These are phyloP conservation scores for Monosporascus sp. DNA, from an alignment of 2,329 filamentous ascomycete genomes.

Conservation along the genomic window DNA sequence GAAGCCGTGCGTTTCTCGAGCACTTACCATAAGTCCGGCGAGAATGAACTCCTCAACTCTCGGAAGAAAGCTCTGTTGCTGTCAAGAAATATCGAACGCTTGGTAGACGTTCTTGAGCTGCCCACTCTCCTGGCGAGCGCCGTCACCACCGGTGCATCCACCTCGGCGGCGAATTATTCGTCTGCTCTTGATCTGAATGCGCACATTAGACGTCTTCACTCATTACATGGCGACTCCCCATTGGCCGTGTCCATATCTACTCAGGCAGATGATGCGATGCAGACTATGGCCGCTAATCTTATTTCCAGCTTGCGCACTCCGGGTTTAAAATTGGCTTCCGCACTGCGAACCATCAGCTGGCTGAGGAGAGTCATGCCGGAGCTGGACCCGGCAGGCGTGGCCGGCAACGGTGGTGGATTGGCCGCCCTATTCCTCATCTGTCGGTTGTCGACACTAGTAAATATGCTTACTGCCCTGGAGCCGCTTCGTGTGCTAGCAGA, in stretches of 20 bases:
- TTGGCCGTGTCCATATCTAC: constrained; percentile 66
- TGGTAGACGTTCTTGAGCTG: constrained; percentile 87
- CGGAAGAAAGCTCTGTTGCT: constrained; percentile 77
- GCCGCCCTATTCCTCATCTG: constrained; percentile 85
- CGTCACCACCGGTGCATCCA: constrained; percentile 53
- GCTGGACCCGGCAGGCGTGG: constrained; percentile 42
- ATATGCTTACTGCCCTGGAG: constrained; percentile 75
- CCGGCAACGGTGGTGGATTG: constrained; percentile 57
- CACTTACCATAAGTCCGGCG: constrained; percentile 70
- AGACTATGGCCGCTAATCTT: constrained; percentile 79
- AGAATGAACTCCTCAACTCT: constrained; percentile 63
- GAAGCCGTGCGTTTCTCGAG: constrained; percentile 75
- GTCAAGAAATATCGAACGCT: constrained; percentile 78
- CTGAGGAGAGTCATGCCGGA: constrained; percentile 82
- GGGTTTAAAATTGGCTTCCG: constrained; percentile 79
- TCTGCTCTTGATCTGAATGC: constrained; percentile 86
- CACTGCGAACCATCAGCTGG: constrained; percentile 88
- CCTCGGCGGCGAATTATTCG: constrained; percentile 66
- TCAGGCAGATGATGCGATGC: constrained; percentile 84
- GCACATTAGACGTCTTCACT: constrained; percentile 83
- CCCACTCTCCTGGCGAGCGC: constrained; percentile 80
- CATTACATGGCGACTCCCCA: constrained; percentile 73
- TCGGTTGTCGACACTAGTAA: constrained; percentile 71
- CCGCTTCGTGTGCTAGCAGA: constrained; percentile 86
- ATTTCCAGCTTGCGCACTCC: constrained; percentile 71